A percentile compares a stretch with the other conserved stretches of the same genome.
Conservation (phyloP, 2,329 filamentous ascomycete species). For the Ceratocystis papillata region DNA sequence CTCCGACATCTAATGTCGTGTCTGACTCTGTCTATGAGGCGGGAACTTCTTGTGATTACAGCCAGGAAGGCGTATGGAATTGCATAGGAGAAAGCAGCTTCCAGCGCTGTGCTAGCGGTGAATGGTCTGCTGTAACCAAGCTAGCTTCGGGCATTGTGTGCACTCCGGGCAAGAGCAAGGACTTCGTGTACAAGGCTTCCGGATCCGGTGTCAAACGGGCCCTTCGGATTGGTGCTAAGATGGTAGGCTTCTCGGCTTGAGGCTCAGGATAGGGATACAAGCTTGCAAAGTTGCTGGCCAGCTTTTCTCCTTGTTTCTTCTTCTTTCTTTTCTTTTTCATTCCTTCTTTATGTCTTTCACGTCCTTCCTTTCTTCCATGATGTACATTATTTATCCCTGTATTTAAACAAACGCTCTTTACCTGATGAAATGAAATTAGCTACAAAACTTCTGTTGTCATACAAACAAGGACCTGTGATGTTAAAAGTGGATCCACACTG, state of each 20-base stretch:
- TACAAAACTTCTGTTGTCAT: neutral
- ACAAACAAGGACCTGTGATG: neutral
- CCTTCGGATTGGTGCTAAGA: slow-evolving; percentile 25
- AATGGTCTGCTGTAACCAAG: slow-evolving; percentile 37
- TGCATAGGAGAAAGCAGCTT: slow-evolving; percentile 41
- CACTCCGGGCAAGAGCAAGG: slow-evolving; percentile 32
- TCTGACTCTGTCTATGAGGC: slow-evolving; percentile 24
- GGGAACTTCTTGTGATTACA: slow-evolving; percentile 26
- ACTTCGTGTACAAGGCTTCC: slow-evolving; percentile 23
- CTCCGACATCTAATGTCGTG: slow-evolving; percentile 21
- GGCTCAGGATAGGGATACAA: neutral
- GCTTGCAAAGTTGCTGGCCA: neutral
- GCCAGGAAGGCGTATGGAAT: slow-evolving; percentile 43
- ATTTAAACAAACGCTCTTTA: neutral
- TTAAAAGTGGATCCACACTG: neutral
- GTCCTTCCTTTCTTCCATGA: no score
- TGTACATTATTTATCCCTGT: neutral
- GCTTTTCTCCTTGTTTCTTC: neutral
- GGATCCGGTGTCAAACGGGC: slow-evolving; percentile 24
- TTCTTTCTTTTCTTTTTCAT: neutral
- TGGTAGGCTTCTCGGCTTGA: slow-evolving; percentile 23
- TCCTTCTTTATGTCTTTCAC: no score
- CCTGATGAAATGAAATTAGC: neutral
- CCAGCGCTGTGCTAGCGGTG: slow-evolving; percentile 45
- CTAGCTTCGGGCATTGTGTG: slow-evolving; percentile 41